Evolutionary conservation across 305 asterid species (phyloP), one percentile per base, ranked within the genome.

Genomic region (Striga hermonthica): DNA sequence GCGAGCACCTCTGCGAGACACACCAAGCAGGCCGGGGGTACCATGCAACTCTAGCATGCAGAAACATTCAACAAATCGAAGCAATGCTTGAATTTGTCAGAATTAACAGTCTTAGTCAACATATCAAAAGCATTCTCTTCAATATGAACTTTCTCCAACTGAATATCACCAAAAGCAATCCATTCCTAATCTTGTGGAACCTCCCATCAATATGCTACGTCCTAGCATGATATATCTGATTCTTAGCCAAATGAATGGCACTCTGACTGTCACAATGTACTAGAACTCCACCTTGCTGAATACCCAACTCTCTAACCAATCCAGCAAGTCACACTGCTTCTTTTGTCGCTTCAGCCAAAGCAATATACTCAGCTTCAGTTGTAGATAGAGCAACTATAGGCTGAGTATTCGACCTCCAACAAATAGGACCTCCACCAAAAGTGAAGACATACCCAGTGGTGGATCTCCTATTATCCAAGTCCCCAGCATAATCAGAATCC

Each of bases 51-150:
- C 31, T 22, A 22, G 31, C 31, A 22, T 22, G 31, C 31, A 22
- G 31, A 22, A 22, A 22, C 31, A 22, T 22, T 22, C 31, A 22
- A 22, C 1, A 55, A 54, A 16, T 54, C 9, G 1, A 56, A 56
- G 61, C 39, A 56, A 56, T 56, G 61, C 61, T 22, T 56, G 61
- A 31, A 56, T 4, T 56, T 56, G 38, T 28, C 14, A 3, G 10
- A 0, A 6, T 38, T 56, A 56, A 56, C 13, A 12, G 61, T 22
- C 31, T 22, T 22, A 22, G 31, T 22, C 31, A 22, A 22, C 31
- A 22, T 22, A 22, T 22, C 31, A 28, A 38, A 6, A 12, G 39
- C 61, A 56, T 31, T 56, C 3, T 16, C 13, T 1, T 2, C 9
- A 28, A 38, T 56, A 9, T 56, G 40, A 1, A 28, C n/a, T 14